These are phyloP conservation scores for Mikania micrantha DNA, from an alignment of 129 eudicot species.

Conservation along the genomic window DNA sequence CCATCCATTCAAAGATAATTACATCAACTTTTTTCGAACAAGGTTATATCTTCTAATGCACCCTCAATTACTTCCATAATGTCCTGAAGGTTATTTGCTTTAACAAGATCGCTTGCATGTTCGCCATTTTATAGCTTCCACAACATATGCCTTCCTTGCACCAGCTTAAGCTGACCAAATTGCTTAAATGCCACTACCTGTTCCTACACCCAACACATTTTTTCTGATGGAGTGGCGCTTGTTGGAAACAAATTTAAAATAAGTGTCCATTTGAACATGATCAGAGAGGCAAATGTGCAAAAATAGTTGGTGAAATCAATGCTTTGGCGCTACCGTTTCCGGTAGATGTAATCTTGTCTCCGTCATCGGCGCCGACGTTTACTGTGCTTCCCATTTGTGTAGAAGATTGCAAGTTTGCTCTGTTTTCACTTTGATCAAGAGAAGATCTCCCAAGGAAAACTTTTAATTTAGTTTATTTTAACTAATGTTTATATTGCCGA, in stretches of 20 bases:
- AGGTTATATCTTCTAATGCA: conserved; percentile 69
- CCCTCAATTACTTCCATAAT: conserved; percentile 92
- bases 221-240: conserved; percentile 61
- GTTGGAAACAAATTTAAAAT: conserved; percentile 62
- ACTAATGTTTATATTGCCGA: no score
- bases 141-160: conserved; percentile 91
- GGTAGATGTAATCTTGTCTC: conserved; percentile 5
- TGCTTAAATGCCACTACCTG: conserved; percentile 95
- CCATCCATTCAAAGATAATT: conserved; percentile 99
- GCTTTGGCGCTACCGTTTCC: conserved; percentile 25
- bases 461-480: no score
- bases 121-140: conserved; percentile 97
- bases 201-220: conserved; percentile 93
- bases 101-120: conserved; percentile 79
- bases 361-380: conserved; percentile 36
- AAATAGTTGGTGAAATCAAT: conserved; percentile 94
- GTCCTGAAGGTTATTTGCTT: conserved; percentile 56
- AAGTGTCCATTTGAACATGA: conserved; percentile 94
- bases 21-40: conserved; percentile 98
- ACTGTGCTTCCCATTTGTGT: conserved; percentile 33
- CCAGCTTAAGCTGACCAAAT: conserved; percentile 98
- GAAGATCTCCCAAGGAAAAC: no score
- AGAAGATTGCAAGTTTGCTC: not conserved
- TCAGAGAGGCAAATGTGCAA: conserved; percentile 95
- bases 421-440: no score